These are phyloP conservation scores for Rhinocladiella similis DNA, from an alignment of 2,329 filamentous ascomycete species.

Conservation along the genomic window DNA sequence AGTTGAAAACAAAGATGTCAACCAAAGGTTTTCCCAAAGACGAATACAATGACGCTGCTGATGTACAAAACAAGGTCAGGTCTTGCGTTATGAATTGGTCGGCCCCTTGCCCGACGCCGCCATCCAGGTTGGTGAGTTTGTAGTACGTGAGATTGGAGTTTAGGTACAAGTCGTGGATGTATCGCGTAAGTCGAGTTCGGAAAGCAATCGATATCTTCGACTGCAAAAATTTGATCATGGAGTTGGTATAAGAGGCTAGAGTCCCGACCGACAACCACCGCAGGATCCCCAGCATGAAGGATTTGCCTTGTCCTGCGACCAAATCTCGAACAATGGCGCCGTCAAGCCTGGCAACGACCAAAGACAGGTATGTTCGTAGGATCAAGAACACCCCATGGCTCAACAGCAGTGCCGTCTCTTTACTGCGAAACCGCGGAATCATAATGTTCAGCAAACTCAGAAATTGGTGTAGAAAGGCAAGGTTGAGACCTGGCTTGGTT, in stretches of 20 bases:
- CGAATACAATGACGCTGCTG: slow-evolving; percentile 89
- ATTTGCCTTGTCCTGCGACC: slow-evolving; percentile 88
- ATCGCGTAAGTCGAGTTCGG: slow-evolving; percentile 87
- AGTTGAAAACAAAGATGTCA: slow-evolving; percentile 97
- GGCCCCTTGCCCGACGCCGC: slow-evolving; percentile 84
- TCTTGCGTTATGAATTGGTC: slow-evolving; percentile 99
- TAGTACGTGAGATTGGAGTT: slow-evolving; percentile 96
- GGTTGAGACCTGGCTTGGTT: slow-evolving; percentile 89
- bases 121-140: slow-evolving; percentile 88
- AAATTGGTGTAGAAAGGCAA: slow-evolving; percentile 96
- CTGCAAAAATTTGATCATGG: slow-evolving; percentile 98
- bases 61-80: slow-evolving; percentile 89
- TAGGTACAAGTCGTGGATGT: slow-evolving; percentile 95
- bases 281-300: slow-evolving; percentile 81
- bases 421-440: slow-evolving; percentile 93
- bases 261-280: slow-evolving; percentile 97
- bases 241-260: slow-evolving; percentile 94
- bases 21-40: slow-evolving; percentile 96
- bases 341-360: slow-evolving; percentile 88
- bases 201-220: slow-evolving; percentile 98
- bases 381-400: slow-evolving; percentile 89
- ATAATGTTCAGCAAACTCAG: slow-evolving; percentile 95
- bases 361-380: slow-evolving; percentile 87
- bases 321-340: slow-evolving; percentile 95
- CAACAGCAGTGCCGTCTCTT: slow-evolving; percentile 86